Conservation (phyloP, 176 grass and related monocot genomes). For the Luzula sylvatica region DNA sequence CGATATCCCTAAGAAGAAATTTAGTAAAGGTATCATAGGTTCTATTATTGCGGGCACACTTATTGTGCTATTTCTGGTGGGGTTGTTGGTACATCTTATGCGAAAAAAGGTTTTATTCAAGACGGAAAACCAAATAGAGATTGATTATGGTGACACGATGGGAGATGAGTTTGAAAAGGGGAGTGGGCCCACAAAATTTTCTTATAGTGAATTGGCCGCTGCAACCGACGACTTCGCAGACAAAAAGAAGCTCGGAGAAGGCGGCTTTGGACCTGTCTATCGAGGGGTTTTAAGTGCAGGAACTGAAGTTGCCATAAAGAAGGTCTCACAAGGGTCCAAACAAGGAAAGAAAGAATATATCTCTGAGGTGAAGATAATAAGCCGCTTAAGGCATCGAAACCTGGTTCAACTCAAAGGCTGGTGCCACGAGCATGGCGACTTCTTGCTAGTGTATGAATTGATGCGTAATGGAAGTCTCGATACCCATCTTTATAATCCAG, state of each 20-base stretch:
- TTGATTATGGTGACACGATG: not conserved
- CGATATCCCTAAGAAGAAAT: not conserved
- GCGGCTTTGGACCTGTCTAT: conserved; percentile 39
- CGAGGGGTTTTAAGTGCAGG: conserved; percentile 8
- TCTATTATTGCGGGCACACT: not conserved
- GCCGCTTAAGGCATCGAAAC: conserved; percentile 40
- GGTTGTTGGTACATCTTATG: not conserved
- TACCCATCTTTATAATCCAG: conserved; percentile 29
- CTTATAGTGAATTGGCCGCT: conserved; percentile 16
- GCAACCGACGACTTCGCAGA: conserved; percentile 27
- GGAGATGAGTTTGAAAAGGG: conserved; percentile 9
- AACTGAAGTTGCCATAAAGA: conserved; percentile 23
- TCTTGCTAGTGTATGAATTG: conserved; percentile 29
- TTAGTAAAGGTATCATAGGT: not conserved
- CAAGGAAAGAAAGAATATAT: conserved; percentile 28
- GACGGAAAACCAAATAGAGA: not conserved
- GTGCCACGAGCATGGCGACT: conserved; percentile 11
- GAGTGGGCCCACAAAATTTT: conserved; percentile 13
- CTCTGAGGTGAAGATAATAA: conserved; percentile 45
- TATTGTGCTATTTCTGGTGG: not conserved
- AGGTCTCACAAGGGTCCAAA: conserved; percentile 18
- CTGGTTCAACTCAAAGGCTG: conserved; percentile 34
- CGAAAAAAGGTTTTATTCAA: not conserved
- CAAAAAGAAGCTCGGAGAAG: conserved; percentile 56
- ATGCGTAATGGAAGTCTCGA: conserved; percentile 36